Evolutionary conservation across 805 yeast species (phyloP).

Genomic region (Myxozyma vanderwaltii): DNA sequence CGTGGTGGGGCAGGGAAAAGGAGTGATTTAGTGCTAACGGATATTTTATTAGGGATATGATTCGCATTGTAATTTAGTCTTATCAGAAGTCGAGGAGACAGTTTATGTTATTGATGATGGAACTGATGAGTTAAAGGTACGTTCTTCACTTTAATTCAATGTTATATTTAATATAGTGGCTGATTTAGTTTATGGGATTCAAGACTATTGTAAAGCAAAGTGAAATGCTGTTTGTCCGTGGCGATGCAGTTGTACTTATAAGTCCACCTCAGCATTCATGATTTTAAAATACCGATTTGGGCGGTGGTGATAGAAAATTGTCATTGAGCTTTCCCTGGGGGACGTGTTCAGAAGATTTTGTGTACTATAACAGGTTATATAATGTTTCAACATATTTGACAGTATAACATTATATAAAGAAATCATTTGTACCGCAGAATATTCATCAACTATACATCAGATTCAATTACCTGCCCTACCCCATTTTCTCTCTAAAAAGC

Average conservation of each 20-base stretch:
- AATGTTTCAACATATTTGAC: not conserved
- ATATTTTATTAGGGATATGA: constrained; percentile 71
- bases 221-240: constrained; percentile 94
- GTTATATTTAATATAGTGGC: not conserved
- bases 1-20: not conserved
- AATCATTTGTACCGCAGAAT: too few relatives aligned
- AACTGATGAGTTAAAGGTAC: constrained; percentile 41
- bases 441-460: too few relatives aligned
- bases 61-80: constrained; percentile 93
- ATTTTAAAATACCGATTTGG: too few relatives aligned
- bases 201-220: constrained; percentile 57
- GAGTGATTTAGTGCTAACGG: not conserved
- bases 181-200: constrained; percentile 6
- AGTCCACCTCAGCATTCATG: constrained; percentile 46
- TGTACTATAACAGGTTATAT: not conserved
- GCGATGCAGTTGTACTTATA: constrained; percentile 92
- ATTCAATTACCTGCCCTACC: too few relatives aligned
- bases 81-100: constrained; percentile 89
- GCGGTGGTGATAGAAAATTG: too few relatives aligned
- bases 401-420: too few relatives aligned
- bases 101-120: constrained; percentile 61
- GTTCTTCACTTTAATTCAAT: not conserved
- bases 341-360: not conserved
- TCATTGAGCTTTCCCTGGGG: too few relatives aligned
- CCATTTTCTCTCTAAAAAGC: too few relatives aligned